Percentiles rank a stretch among this genome's conserved stretches.
Evolutionary conservation across 768 basidiomycete species (phyloP).

Genomic region (Macrolepiota albuminosa): DNA sequence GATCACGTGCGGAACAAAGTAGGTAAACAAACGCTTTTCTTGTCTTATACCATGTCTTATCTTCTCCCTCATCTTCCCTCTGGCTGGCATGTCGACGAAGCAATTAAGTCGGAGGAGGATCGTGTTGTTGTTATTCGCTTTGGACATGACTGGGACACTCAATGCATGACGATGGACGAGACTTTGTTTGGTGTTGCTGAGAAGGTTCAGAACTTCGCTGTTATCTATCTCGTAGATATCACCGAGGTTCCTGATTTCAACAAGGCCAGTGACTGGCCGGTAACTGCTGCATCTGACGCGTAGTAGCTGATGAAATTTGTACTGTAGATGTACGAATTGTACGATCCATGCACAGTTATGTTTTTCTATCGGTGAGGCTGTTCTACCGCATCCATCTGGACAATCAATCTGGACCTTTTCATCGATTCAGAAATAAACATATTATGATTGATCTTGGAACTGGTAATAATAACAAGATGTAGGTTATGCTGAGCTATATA

Average conservation of each 20-base stretch:
- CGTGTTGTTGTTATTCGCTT: conserved; percentile 92
- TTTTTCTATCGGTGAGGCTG: conserved; percentile 88
- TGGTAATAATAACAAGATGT: conserved; percentile 99
- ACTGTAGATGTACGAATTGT: conserved; percentile 93
- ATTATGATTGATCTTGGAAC: conserved; percentile 99
- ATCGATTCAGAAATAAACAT: conserved; percentile 78
- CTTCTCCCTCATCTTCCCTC: conserved; percentile 85
- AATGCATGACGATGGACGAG: conserved; percentile 99
- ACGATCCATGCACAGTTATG: conserved; percentile 97
- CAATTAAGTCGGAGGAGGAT: conserved; percentile 97
- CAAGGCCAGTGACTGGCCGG: conserved; percentile 70
- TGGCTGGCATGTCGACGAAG: conserved; percentile 99
- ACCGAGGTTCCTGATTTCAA: conserved; percentile 98
- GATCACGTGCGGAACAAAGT: neutral
- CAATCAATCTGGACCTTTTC: conserved; percentile 1
- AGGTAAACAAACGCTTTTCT: neutral
- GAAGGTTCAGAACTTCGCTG: conserved; percentile 97
- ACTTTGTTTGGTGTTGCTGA: conserved; percentile 89
- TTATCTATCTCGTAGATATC: conserved; percentile 93
- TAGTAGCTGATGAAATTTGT: neutral
- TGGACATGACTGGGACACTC: conserved; percentile 88
- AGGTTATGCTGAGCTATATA: conserved; percentile 24
- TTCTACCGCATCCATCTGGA: neutral
- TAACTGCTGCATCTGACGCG: neutral
- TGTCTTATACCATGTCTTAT: conserved; percentile 61